phyloP scores from a whole-genome alignment of 163 green algal genomes.

The Trebouxia gelatinosa region DNA sequence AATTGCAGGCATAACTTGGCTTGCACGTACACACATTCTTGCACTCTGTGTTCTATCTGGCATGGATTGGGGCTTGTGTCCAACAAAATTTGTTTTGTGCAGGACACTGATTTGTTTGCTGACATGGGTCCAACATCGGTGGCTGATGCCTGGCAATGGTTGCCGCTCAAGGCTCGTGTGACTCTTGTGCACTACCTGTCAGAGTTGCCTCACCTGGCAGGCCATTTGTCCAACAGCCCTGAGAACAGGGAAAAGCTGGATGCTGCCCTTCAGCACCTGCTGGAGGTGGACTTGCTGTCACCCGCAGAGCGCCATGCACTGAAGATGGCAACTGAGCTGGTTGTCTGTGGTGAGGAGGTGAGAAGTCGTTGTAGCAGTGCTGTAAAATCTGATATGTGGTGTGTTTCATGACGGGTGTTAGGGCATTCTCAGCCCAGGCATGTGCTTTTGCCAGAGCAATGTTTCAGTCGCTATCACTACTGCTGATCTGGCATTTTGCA shows the following conservation, averaged over 20 bases:
- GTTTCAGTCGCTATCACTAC: no score
- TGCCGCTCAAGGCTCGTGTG: not conserved
- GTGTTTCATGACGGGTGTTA: no score
- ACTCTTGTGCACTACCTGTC: slow-evolving; percentile 1
- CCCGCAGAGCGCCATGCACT: not conserved
- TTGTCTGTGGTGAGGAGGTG: slow-evolving; percentile 14
- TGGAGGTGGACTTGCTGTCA: not conserved
- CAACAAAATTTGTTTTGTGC: no score
- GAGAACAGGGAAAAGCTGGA: not conserved
- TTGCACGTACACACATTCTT: no score
- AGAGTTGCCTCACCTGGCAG: not conserved
- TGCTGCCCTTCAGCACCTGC: not conserved
- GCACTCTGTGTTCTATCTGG: no score
- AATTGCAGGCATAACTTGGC: no score
- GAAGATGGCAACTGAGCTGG: not conserved
- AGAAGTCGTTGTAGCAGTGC: no score
- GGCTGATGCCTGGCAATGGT: slow-evolving; percentile 2
- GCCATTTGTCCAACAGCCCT: not conserved
- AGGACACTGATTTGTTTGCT: slow-evolving; percentile 22
- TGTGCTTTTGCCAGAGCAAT: no score
- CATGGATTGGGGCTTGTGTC: no score
- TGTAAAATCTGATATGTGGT: no score
- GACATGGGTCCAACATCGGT: not conserved
- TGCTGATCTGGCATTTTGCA: no score
- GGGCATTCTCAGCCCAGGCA: no score